Evolutionary conservation across 441 rosid genomes (phyloP), one percentile per base, ranked within the genome.

Genomic region (Gossypium schwendimanii): DNA sequence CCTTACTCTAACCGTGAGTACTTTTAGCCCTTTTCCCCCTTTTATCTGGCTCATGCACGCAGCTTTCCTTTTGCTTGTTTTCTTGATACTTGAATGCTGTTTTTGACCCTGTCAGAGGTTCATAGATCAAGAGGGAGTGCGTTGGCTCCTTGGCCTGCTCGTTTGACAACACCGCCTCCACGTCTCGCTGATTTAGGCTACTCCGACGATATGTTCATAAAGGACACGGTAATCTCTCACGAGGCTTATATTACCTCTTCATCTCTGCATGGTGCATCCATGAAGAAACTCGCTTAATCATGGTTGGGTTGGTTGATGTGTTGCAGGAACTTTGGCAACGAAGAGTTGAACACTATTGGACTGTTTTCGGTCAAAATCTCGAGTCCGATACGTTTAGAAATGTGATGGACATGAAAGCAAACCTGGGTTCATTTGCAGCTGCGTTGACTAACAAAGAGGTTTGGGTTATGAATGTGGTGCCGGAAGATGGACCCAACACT

Each of bases 131-230:
- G 82, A 78, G 99, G 97, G 66, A 93, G 95, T 81, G 97, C 91
- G 17, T 85, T 95, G 84, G 93, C 95, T 69, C 97, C 98, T 49
- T 95, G 99, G 99, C 99, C 99, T n/a, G 91, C 98, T 63, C 86
- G 99, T 68, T 69, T 88, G 85, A 90, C 89, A 62, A 73, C 93
- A 64, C 88, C 93, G 61, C 91, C 97, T 76, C 97, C 95, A 4
- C 85, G 97, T 53, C 97, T 95, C 78, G 87, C 92, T 33, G 99
- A 95, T 80, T 91, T 93, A 71, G 98, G 98, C 75, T 91, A 87
- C 74, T 83, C 94, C 12, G 85, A 66, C 21, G 87, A 87, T 15
- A 89, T 80, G 88, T 93, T 91, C 79, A 88, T 89, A 79, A 91
- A 90, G 78, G 99, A 95, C 73, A 84, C 79, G 84, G 99, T 95